Percentiles rank a stretch among this genome's conserved stretches.
Conservation (phyloP, 768 basidiomycete species). For the Galerina marginata region DNA sequence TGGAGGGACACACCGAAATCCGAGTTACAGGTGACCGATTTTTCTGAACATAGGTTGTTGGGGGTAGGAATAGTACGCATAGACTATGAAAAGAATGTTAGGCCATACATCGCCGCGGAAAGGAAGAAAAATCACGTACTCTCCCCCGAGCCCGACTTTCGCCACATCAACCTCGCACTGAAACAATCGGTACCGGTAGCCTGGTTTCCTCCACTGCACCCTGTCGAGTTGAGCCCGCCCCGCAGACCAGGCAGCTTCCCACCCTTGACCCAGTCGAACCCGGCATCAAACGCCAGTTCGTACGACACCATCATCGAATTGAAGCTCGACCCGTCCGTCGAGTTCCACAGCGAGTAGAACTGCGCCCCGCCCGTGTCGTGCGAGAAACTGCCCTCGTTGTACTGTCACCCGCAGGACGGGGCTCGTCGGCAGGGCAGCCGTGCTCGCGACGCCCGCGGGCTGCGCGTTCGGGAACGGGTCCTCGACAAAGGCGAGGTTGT, state of each 20-base stretch:
- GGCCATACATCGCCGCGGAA: background rate
- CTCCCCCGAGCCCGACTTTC: conserved; percentile 67
- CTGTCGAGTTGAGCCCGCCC: conserved; percentile 65
- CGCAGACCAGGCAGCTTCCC: conserved; percentile 81
- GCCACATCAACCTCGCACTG: conserved; percentile 80
- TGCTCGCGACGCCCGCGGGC: conserved; percentile 33
- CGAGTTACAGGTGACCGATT: conserved; percentile 65
- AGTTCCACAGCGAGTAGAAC: conserved; percentile 72
- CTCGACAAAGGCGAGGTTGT: conserved; percentile 63
- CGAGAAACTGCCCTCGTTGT: conserved; percentile 64
- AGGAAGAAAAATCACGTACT: conserved; percentile 44
- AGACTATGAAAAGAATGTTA: conserved; percentile 51
- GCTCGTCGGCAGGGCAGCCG: conserved; percentile 28
- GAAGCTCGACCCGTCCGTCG: conserved; percentile 58
- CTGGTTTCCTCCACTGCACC: conserved; percentile 73
- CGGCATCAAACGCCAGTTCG: conserved; percentile 71
- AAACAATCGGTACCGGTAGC: conserved; percentile 74
- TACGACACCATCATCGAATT: conserved; percentile 75
- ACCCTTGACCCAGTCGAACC: conserved; percentile 74
- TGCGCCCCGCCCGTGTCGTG: conserved; percentile 69
- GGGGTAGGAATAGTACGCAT: conserved; percentile 79
- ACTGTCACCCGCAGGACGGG: conserved; percentile 67
- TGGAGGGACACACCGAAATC: conserved; percentile 82
- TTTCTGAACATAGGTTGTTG: conserved; percentile 61
- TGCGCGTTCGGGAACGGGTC: conserved; percentile 68